These are phyloP conservation scores for Neoscytalidium dimidiatum DNA, from an alignment of 2,329 filamentous ascomycete genomes.

Conservation along the genomic window DNA sequence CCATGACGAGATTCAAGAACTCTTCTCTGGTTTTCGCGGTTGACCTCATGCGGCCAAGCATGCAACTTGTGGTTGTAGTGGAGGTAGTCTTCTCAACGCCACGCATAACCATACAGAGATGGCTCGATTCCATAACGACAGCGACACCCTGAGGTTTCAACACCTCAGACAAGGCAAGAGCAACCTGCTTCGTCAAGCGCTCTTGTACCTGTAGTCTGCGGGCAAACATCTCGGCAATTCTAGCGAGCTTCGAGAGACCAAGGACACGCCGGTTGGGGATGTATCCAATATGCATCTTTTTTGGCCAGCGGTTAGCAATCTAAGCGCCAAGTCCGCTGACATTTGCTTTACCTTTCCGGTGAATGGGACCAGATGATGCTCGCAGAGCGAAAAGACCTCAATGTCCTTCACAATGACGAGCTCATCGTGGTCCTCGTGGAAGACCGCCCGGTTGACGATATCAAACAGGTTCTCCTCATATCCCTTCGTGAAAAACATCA, in stretches of 20 bases:
- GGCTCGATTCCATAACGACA: constrained; percentile 95
- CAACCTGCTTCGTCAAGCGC: constrained; percentile 92
- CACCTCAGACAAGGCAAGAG: constrained; percentile 88
- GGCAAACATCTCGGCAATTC: constrained; percentile 96
- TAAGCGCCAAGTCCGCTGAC: not conserved
- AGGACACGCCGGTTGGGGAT: constrained; percentile 91
- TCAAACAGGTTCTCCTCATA: constrained; percentile 93
- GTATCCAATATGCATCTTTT: constrained; percentile 96
- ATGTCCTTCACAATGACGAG: constrained; percentile 98
- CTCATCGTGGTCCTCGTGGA: constrained; percentile 95
- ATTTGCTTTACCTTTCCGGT: constrained; percentile 73
- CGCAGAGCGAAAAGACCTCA: constrained; percentile 90
- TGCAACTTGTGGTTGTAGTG: constrained; percentile 92
- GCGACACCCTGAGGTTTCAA: constrained; percentile 92
- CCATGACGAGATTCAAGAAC: constrained; percentile 72
- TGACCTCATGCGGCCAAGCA: constrained; percentile 92
- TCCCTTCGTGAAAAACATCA: constrained; percentile 94
- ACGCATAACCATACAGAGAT: constrained; percentile 98
- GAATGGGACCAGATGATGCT: constrained; percentile 97
- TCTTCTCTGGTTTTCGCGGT: constrained; percentile 94
- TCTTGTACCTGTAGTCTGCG: constrained; percentile 94
- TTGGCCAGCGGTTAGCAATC: constrained; percentile 20
- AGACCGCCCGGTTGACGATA: constrained; percentile 91
- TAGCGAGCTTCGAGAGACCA: constrained; percentile 90
- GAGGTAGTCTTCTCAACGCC: constrained; percentile 92